These are phyloP conservation scores for Ceratocystis lukuohia DNA, from an alignment of 2,329 filamentous ascomycete genomes.

Conservation along the genomic window DNA sequence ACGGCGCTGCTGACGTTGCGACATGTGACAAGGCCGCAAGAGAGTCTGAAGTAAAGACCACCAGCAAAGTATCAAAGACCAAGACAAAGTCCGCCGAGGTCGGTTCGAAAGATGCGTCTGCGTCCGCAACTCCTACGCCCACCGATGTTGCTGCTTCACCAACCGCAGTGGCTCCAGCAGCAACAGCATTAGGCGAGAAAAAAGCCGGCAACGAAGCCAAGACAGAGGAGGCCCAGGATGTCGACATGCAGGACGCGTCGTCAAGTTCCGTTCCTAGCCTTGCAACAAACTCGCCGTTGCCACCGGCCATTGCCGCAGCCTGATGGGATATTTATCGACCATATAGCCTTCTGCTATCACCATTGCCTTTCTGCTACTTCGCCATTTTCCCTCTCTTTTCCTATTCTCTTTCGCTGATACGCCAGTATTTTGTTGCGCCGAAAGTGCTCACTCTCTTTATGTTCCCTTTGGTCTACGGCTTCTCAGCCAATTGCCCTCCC, in stretches of 20 bases:
- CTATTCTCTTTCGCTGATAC: not conserved
- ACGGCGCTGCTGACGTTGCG: slow-evolving; percentile 29
- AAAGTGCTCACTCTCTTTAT: not conserved
- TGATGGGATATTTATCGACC: not conserved
- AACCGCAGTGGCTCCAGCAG: not conserved
- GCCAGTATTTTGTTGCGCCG: slow-evolving; percentile 3
- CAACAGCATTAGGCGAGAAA: slow-evolving; percentile 32
- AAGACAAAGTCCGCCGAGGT: slow-evolving; percentile 4
- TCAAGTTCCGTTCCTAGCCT: slow-evolving; percentile 37
- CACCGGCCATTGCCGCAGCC: slow-evolving; percentile 35
- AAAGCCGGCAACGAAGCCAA: slow-evolving; percentile 41
- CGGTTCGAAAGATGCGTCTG: slow-evolving; percentile 32
- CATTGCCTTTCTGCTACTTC: not conserved
- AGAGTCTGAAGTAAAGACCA: not conserved
- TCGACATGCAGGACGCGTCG: slow-evolving; percentile 40
- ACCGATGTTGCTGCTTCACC: not conserved
- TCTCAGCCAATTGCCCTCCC: not conserved
- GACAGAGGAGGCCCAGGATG: slow-evolving; percentile 42
- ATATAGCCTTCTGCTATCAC: not conserved
- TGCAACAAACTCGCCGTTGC: slow-evolving; percentile 39
- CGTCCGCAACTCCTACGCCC: not conserved
- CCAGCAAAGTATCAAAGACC: not conserved
- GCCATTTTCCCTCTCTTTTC: not conserved
- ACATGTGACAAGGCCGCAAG: slow-evolving; percentile 26
- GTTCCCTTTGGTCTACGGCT: not conserved